Evolutionary conservation across 192 early-diverging fungal species (phyloP), one percentile per base, ranked within the genome.

Genomic region (Coemansia sp.): DNA sequence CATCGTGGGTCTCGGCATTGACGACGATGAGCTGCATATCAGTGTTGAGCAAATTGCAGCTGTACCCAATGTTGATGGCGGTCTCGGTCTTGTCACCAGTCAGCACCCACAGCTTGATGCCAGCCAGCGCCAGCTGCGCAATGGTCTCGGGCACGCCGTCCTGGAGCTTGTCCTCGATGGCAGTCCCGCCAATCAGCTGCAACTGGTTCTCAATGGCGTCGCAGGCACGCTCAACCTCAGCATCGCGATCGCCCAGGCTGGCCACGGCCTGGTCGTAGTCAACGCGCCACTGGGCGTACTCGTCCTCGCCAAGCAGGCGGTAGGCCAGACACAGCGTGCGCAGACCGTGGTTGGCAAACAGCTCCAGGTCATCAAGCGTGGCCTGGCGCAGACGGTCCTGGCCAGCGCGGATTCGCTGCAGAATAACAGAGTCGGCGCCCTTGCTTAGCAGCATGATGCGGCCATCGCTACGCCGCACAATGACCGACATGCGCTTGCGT

Each of bases 71-170:
- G 67, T 96, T 95, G 70, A 98, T 96, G 2, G 96, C 96, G 0
- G 96, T 98, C 63, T 97, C 95, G 42, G 90, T 88, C 76, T 98
- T 98, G 81, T 98, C 95, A 17, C 94, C 96, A 0, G 96, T 98
- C 56, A 97, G 80, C 36, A 98, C 93, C 95, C 96, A 98, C 35
- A 97, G 73, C 75, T 95, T 94, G 63, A 97, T 92, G 17, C 94
- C 94, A 0, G 95, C 95, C 40, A 82, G 81, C 2, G 89, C 82
- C 50, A 98, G 70, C 27, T 86, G 85, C 2, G 87, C 87, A 61
- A 98, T 97, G 38, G 90, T 89, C 57, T 94, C 93, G 7, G 96
- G 95, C 3, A 98, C 96, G 58, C 93, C 94, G n/a, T 94, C 93
- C 70, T 98, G 96, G 14, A 98, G 87, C 78, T 90, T 88, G 70